Base-by-base conservation (phyloP, 345 rosid species). In the Toxicodendron radicans region DNA sequence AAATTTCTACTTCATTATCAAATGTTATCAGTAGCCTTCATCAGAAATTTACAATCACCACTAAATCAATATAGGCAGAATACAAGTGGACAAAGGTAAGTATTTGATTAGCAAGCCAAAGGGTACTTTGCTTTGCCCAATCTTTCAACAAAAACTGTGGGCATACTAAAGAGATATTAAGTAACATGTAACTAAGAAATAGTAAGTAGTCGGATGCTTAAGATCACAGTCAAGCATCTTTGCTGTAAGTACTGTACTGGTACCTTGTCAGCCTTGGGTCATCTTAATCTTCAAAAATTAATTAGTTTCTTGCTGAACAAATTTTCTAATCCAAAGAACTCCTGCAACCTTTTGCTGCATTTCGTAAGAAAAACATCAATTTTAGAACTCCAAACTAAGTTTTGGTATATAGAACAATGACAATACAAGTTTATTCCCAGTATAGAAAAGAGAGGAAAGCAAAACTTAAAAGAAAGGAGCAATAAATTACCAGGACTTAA, bases 401-500 rank as follows among this genome's bases (percentile, higher is more conserved):
- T 11, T n/a, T 2, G 70, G 27, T 48, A 7, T 33, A 33, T 51
- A 58, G 7, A 58, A 23, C 60, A 64, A 54, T 45, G 48, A n/a
- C 38, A 8, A 46, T 2, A 20, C 13, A 58, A 16, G 11, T 58
- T 70, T 70, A 70, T 63, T 10, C 53, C 23, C 10, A 14, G 8
- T 27, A 21, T 27, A 63, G 53, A 32, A n/a, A 24, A 35, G 35
- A 24, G 7, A 10, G 24, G 21, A 35, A 38, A 5, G 24, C 68
- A 18, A 61, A 0, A 53, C 58, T 23, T 30, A 49, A 33, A 35
- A 54, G 32, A 10, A 68, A 49, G 41, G 64, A 56, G 27, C 59
- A 43, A 43, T 27, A 27, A 74, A 66, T 61, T 87, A 91, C 97
- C 87, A 53, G 97, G 94, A 79, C 91, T 90, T 68, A 87, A 75